Conservation (phyloP, 2,329 filamentous ascomycete species). For the Zasmidium angulare region DNA sequence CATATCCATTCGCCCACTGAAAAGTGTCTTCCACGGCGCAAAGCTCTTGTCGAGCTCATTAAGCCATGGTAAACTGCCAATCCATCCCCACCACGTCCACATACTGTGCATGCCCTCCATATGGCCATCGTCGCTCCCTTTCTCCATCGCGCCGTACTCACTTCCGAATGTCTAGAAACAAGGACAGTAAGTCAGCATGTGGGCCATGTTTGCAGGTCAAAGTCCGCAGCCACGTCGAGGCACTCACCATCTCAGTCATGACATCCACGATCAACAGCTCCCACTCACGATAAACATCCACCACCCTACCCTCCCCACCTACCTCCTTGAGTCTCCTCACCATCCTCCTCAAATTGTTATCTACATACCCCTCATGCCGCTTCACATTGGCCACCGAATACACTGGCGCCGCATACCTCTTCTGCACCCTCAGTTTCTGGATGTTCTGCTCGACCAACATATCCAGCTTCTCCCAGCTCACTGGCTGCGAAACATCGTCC, state of each 20-base stretch:
- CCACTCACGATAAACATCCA: slow-evolving; percentile 11
- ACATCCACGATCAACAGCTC: slow-evolving; percentile 10
- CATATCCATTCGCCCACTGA: neutral
- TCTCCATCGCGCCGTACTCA: slow-evolving; percentile 8
- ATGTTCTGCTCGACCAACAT: slow-evolving; percentile 11
- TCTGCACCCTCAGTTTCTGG: slow-evolving; percentile 12
- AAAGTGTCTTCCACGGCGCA: slow-evolving; percentile 3
- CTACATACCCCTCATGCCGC: slow-evolving; percentile 7
- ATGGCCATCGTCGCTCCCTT: slow-evolving; percentile 8
- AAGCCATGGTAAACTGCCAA: slow-evolving; percentile 7
- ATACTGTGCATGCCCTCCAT: slow-evolving; percentile 10
- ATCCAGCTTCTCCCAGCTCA: slow-evolving; percentile 4
- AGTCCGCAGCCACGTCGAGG: no score
- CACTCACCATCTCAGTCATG: slow-evolving; percentile 11
- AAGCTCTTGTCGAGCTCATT: slow-evolving; percentile 12
- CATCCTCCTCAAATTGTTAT: slow-evolving; percentile 4
- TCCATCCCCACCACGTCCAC: slow-evolving; percentile 16
- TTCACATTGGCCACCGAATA: slow-evolving; percentile 5
- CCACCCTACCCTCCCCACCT: neutral
- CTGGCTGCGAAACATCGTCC: neutral
- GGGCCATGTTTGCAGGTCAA: no score
- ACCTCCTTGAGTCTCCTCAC: neutral
- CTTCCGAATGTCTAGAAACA: slow-evolving; percentile 7
- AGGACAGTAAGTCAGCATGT: no score
- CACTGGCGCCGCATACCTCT: slow-evolving; percentile 3